Conservation (phyloP, 495 filamentous ascomycete species). For the Aspergillus haitiensis region DNA sequence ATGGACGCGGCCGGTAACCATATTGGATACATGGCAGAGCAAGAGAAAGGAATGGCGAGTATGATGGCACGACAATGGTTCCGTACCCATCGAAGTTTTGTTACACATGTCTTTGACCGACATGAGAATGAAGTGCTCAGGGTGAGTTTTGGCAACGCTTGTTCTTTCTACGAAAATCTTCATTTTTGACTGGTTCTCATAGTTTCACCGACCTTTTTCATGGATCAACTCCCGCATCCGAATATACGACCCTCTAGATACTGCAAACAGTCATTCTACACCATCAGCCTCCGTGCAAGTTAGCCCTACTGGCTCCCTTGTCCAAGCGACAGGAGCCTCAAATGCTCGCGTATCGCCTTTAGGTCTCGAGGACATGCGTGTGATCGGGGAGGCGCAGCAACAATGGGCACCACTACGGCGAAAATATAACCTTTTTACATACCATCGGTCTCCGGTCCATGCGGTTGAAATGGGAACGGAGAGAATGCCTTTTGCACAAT, state of each 20-base stretch:
- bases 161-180: background rate
- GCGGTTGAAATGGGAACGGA: constrained; percentile 41
- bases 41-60: constrained; percentile 59
- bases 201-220: constrained; percentile 69
- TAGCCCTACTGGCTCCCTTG: constrained; percentile 42
- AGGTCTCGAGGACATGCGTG: constrained; percentile 56
- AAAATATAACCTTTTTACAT: constrained; percentile 68
- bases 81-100: constrained; percentile 65
- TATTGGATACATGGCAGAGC: constrained; percentile 69
- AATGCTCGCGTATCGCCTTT: constrained; percentile 54
- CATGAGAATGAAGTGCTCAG: constrained; percentile 63
- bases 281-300: constrained; percentile 47
- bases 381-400: constrained; percentile 68
- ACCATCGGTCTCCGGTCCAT: constrained; percentile 37
- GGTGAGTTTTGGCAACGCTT: constrained; percentile 33
- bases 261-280: constrained; percentile 29
- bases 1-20: constrained; percentile 69
- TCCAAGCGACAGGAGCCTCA: constrained; percentile 36
- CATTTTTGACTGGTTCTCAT: background rate
- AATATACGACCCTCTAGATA: constrained; percentile 60
- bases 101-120: constrained; percentile 68
- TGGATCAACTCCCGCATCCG: constrained; percentile 66
- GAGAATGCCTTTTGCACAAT: constrained; percentile 42
- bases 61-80: constrained; percentile 64
- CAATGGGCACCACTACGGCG: constrained; percentile 66